phyloP scores from a whole-genome alignment of 257 asterid species.

The Lavandula angustifolia region DNA sequence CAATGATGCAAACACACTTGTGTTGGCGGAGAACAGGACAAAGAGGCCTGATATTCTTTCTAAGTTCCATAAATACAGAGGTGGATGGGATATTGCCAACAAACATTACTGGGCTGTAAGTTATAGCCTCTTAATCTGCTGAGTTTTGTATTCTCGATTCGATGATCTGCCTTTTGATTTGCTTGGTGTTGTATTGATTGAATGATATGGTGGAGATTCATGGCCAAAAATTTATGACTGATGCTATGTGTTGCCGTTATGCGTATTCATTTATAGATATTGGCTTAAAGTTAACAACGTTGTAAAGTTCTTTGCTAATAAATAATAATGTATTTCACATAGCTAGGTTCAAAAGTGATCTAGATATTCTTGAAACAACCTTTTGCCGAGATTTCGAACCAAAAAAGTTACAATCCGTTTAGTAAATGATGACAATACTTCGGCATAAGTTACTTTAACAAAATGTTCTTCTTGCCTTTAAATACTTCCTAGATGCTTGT shows the following conservation, averaged over 20 bases:
- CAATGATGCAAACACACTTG: constrained; percentile 54
- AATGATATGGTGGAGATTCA: constrained; percentile 1
- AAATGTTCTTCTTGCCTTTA: background rate
- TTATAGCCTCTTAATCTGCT: constrained; percentile 10
- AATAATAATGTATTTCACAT: background rate
- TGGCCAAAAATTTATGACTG: background rate
- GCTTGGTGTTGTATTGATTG: background rate
- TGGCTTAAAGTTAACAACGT: background rate
- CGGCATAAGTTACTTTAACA: background rate
- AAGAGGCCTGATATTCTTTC: constrained; percentile 79
- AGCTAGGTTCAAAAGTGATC: background rate
- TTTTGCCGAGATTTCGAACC: background rate
- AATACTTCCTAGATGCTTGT: background rate
- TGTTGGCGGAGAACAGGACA: constrained; percentile 83
- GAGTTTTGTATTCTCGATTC: background rate
- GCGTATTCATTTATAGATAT: constrained; percentile 3
- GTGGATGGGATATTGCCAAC: constrained; percentile 98
- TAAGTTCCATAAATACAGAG: constrained; percentile 71
- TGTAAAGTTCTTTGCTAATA: background rate
- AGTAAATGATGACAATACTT: background rate
- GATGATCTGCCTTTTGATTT: constrained; percentile 7
- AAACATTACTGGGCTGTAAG: constrained; percentile 95
- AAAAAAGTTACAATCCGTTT: background rate
- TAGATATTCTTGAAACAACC: constrained; percentile 4
- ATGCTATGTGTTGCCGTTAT: background rate